A percentile compares a stretch with the other conserved stretches of the same genome.
Evolutionary conservation across 768 basidiomycete species (phyloP).

Genomic region (Leccinellum luteum): DNA sequence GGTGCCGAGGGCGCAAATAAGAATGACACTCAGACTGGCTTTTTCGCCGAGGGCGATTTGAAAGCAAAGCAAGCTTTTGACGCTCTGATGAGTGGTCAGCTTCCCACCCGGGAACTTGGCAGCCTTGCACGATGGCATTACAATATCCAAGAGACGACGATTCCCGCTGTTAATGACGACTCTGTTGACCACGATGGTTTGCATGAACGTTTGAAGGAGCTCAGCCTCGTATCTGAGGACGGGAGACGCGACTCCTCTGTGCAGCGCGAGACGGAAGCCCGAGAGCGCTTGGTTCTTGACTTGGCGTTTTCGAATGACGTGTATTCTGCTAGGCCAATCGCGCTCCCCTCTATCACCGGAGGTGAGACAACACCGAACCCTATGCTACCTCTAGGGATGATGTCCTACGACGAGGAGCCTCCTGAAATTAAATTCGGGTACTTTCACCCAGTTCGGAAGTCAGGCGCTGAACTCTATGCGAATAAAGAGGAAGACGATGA

Average conservation of each 20-base stretch:
- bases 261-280: constrained; percentile 50
- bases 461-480: constrained; percentile 25
- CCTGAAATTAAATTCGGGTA: constrained; percentile 62
- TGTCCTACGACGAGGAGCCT: constrained; percentile 54
- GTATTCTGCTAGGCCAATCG: constrained; percentile 47
- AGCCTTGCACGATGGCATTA: constrained; percentile 52
- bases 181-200: constrained; percentile 34
- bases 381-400: constrained; percentile 33
- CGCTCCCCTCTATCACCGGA: constrained; percentile 6
- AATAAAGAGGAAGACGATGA: constrained; percentile 20
- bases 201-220: constrained; percentile 39
- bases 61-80: constrained; percentile 52
- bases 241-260: constrained; percentile 40
- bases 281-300: constrained; percentile 63
- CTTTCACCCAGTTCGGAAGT: constrained; percentile 47
- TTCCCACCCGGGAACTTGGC: constrained; percentile 39
- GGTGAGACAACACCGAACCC: constrained; percentile 9
- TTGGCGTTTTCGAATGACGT: constrained; percentile 57
- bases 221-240: constrained; percentile 41
- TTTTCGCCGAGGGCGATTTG: constrained; percentile 53
- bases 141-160: constrained; percentile 46
- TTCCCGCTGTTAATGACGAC: constrained; percentile 39
- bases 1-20: constrained; percentile 49
- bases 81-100: constrained; percentile 46
- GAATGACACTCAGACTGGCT: constrained; percentile 47